These are phyloP conservation scores for slime mould (Dictyostelium discoideum) DNA, from an alignment of 78 protist species.

Conservation along the genomic window DNA sequence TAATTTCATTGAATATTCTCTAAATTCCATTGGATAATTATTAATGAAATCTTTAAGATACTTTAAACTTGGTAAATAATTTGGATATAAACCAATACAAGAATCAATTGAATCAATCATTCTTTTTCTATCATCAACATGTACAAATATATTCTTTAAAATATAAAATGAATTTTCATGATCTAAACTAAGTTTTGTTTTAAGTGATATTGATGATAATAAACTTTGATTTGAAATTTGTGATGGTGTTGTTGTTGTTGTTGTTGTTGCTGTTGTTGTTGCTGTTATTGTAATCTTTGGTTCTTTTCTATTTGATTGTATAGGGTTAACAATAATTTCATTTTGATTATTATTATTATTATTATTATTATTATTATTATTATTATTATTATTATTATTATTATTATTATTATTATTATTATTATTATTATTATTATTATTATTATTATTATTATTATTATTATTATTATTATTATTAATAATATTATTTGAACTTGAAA, in stretches of 20 bases:
- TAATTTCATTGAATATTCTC: neutral
- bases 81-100: neutral
- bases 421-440: no score
- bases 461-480: no score
- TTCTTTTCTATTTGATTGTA: neutral
- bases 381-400: no score
- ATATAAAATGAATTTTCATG: neutral
- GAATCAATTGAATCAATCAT: neutral
- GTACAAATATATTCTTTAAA: neutral
- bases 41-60: neutral
- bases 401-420: no score
- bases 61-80: neutral
- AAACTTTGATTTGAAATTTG: neutral
- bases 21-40: neutral
- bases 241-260: no score
- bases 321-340: neutral
- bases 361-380: no score
- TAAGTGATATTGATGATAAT: neutral
- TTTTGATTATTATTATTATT: no score
- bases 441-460: no score
- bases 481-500: neutral
- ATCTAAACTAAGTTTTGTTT: neutral
- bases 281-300: no score
- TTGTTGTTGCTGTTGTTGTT: no score
- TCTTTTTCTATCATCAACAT: neutral